Evolutionary conservation across 345 rosid genomes (phyloP), one percentile per base, ranked within the genome.

Genomic region (Euphorbia peplus): DNA sequence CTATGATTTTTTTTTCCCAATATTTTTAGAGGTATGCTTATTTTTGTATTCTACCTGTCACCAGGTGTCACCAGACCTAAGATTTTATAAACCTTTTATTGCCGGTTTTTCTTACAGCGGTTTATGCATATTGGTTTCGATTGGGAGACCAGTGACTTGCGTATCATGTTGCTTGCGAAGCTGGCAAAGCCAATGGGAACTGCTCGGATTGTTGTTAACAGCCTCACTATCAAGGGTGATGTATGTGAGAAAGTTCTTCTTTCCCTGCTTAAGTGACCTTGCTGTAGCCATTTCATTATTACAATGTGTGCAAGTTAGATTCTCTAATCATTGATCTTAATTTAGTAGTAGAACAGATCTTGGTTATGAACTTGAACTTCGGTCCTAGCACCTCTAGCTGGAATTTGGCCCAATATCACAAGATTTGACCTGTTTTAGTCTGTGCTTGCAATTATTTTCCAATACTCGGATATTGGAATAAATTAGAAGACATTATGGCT

Each of bases 141-240:
- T 57, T 95, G 99, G 99, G 97, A 91, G 69, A 79, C 95, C 16
- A 76, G 72, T 35, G 96, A 95, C 61, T 79, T 95, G 70, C 90
- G 95, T 74, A 89, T 95, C 66, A 75, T 95, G 88, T 73, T 95
- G 82, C 87, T 80, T 32, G 96, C 93, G 29, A 95, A 91, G 84
- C 68, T 95, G 74, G 95, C 96, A 56, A 91, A 75, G 82, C 96
- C 97, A 24, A 79, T 81, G 59, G 92, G 99, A 57, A 88, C 93
- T 69, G 99, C 97, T 72, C 74, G 91, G 73, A 91, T 95, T 66
- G 84, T 95, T 68, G 80, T 91, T 72, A 90, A 95, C 81, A 90
- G 95, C 81, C 95, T 95, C 69, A 90, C 85, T 76, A 84, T 95
- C 74, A 91, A 90, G 85, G 99, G 99, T 22, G 97, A 95, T 77